phyloP scores from a whole-genome alignment of 768 basidiomycete genomes.

The Chalciporus chontae region DNA sequence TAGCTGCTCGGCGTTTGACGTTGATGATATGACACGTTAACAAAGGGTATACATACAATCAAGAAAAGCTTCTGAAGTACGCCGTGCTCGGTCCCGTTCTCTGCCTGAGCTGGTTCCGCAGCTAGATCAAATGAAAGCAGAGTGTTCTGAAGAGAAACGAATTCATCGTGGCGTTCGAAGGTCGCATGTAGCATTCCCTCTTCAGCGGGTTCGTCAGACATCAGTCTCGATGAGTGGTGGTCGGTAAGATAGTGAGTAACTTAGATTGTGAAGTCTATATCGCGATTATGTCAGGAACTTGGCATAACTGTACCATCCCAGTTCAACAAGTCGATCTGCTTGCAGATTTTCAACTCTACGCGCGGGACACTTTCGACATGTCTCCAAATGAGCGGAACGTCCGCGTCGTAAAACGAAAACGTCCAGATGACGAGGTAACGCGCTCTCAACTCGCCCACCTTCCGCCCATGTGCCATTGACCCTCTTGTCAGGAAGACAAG shows the following conservation, averaged over 20 bases:
- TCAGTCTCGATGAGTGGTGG: constrained; percentile 6
- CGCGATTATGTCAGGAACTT: constrained; percentile 24
- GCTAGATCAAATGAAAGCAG: constrained; percentile 50
- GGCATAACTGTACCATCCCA: too few relatives aligned
- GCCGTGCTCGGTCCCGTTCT: constrained; percentile 40
- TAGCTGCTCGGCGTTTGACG: constrained; percentile 46
- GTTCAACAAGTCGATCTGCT: background rate
- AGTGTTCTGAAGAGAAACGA: constrained; percentile 46
- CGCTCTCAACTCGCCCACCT: background rate
- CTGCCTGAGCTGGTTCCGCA: constrained; percentile 39
- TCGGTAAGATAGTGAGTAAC: too few relatives aligned
- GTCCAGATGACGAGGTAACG: constrained; percentile 36
- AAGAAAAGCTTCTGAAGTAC: constrained; percentile 41
- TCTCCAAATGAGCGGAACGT: background rate
- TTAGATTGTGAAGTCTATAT: too few relatives aligned
- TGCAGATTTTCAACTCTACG: too few relatives aligned
- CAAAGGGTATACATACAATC: constrained; percentile 44
- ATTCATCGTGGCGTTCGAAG: constrained; percentile 63
- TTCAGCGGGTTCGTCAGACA: constrained; percentile 36
- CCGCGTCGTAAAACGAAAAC: constrained; percentile 44
- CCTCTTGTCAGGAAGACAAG: constrained; percentile 35
- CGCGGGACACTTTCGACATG: constrained; percentile 7
- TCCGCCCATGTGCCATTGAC: constrained; percentile 2
- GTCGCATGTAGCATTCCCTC: constrained; percentile 49
- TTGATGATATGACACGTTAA: constrained; percentile 1